Conservation (phyloP, 306 rosid genomes). For the Acacia crassicarpa region DNA sequence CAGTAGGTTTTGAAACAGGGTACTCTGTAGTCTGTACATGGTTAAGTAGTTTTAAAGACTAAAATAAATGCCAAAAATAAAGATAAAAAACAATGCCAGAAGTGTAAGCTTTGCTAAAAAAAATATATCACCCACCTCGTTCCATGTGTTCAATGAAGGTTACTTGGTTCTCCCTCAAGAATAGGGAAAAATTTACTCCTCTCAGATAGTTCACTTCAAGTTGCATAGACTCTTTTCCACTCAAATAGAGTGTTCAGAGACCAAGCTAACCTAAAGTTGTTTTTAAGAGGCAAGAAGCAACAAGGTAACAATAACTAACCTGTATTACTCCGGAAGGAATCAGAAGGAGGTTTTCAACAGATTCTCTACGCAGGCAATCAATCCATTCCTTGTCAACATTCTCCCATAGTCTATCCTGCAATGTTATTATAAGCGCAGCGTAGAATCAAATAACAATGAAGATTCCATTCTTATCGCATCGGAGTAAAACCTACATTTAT, state of each 20-base stretch:
- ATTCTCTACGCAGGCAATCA: conserved; percentile 65
- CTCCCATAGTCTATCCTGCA: conserved; percentile 80
- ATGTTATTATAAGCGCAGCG: conserved; percentile 12
- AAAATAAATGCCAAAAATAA: background rate
- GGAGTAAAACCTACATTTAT: background rate
- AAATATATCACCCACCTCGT: background rate
- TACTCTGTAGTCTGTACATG: background rate
- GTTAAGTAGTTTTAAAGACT: background rate
- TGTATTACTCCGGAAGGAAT: conserved; percentile 78
- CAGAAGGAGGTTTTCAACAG: conserved; percentile 63
- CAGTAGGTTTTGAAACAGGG: background rate
- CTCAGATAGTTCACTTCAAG: background rate
- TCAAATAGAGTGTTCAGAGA: background rate
- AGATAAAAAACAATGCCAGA: background rate
- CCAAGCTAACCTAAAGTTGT: background rate
- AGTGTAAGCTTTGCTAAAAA: background rate
- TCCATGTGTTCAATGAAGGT: background rate
- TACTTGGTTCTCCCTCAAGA: background rate
- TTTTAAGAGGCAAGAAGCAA: background rate
- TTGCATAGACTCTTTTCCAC: background rate
- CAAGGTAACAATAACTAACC: conserved; percentile 36
- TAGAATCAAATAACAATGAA: background rate
- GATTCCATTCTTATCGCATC: background rate
- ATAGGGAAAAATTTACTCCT: background rate
- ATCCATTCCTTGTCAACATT: conserved; percentile 76